Evolutionary conservation across 176 grass and related monocot genomes (phyloP).

Genomic region (Oryza nivara): DNA sequence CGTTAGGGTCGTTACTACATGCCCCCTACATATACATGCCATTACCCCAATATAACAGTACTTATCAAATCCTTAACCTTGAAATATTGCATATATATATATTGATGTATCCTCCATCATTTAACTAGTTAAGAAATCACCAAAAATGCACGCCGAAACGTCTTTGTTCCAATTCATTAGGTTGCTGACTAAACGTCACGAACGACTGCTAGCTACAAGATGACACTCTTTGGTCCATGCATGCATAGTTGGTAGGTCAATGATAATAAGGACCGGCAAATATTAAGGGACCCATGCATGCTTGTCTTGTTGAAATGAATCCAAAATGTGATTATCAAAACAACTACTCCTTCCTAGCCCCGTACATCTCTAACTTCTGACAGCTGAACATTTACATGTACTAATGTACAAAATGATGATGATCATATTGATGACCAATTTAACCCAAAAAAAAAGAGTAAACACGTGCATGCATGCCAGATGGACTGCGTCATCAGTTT

Average conservation of each 20-base stretch:
- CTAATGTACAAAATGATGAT: constrained; percentile 40
- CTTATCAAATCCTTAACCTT: background rate
- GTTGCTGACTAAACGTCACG: background rate
- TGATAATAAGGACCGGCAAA: background rate
- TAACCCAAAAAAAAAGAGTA: background rate
- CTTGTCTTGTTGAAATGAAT: background rate
- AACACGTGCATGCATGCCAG: background rate
- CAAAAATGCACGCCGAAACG: background rate
- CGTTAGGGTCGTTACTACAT: too few species aligned
- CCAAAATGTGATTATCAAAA: background rate
- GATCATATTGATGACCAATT: constrained; percentile 52
- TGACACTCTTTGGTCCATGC: background rate
- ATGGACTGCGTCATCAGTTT: constrained; percentile 32
- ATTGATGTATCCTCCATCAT: background rate
- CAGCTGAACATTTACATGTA: constrained; percentile 48
- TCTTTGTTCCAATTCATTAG: background rate
- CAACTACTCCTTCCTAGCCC: background rate
- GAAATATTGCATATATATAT: too few species aligned
- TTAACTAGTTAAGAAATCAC: background rate
- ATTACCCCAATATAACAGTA: background rate
- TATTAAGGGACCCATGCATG: background rate
- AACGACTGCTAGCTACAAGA: background rate
- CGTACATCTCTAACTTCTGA: constrained; percentile 26
- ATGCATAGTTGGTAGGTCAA: background rate
- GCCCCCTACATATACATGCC: too few species aligned